A percentile compares a stretch with the other conserved stretches of the same genome.
phyloP scores from a whole-genome alignment of 805 yeast species.

The Wickerhamomyces xylosicus region DNA sequence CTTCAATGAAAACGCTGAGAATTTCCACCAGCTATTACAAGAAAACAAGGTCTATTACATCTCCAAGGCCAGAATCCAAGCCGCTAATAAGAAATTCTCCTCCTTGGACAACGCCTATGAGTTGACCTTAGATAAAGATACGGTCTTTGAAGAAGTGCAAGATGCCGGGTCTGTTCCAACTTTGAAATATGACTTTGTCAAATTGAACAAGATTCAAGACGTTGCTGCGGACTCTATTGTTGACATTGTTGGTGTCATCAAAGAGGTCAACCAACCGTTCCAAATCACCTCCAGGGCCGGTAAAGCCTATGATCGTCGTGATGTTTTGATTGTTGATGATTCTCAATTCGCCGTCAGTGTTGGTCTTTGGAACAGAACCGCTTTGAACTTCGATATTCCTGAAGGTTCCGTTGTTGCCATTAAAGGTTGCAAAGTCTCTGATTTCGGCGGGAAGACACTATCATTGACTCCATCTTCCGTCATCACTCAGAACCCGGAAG shows the following conservation, averaged over 20 bases:
- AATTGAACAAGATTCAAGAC: slow-evolving; percentile 53
- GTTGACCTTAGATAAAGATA: slow-evolving; percentile 69
- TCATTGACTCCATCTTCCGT: slow-evolving; percentile 75
- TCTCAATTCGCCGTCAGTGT: slow-evolving; percentile 63
- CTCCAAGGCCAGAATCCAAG: slow-evolving; percentile 69
- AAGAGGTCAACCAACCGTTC: slow-evolving; percentile 62
- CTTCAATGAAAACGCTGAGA: slow-evolving; percentile 79
- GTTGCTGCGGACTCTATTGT: slow-evolving; percentile 62
- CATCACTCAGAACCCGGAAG: slow-evolving; percentile 73
- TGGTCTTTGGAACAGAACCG: slow-evolving; percentile 87
- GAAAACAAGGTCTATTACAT: slow-evolving; percentile 87
- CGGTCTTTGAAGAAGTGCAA: slow-evolving; percentile 59
- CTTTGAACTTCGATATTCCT: slow-evolving; percentile 63
- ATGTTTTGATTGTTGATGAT: slow-evolving; percentile 77
- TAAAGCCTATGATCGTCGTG: slow-evolving; percentile 87
- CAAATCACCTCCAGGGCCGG: slow-evolving; percentile 87
- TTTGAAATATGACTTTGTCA: slow-evolving; percentile 64
- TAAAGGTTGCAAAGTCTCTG: slow-evolving; percentile 83
- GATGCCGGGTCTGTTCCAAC: slow-evolving; percentile 67
- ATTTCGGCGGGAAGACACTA: slow-evolving; percentile 78
- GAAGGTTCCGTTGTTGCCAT: slow-evolving; percentile 83
- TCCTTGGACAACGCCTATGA: slow-evolving; percentile 84
- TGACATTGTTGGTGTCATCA: slow-evolving; percentile 83
- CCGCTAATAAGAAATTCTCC: slow-evolving; percentile 80
- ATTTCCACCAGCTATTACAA: slow-evolving; percentile 61